These are phyloP conservation scores for Solanum commersonii DNA, from an alignment of 257 asterid species.

Conservation along the genomic window DNA sequence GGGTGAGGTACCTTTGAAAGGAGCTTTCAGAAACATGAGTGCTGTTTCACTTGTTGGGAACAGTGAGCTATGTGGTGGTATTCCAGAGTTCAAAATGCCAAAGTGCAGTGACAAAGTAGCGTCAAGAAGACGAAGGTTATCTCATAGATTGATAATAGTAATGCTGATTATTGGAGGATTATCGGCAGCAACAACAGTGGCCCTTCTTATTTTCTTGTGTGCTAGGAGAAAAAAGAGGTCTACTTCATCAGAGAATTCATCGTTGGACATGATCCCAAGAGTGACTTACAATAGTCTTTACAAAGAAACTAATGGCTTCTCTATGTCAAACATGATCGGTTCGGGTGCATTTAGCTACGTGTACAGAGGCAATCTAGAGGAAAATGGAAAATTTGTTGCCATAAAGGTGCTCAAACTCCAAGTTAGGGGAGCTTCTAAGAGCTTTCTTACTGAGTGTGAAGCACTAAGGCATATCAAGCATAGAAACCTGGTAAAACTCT, in stretches of 20 bases:
- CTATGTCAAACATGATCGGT: conserved; percentile 2
- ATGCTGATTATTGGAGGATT: not conserved
- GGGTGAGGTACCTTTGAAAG: conserved; percentile 9
- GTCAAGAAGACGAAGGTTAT: not conserved
- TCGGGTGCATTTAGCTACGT: conserved; percentile 9
- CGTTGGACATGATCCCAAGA: not conserved
- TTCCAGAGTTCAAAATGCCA: not conserved
- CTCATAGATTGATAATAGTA: not conserved
- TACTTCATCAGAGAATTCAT: not conserved
- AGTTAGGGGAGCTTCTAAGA: conserved; percentile 11
- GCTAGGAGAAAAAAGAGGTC: not conserved
- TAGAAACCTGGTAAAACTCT: conserved; percentile 12
- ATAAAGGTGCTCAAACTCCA: conserved; percentile 15
- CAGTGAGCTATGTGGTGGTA: conserved; percentile 5
- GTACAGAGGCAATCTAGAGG: conserved; percentile 10
- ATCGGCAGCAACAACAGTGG: not conserved
- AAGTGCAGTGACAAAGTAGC: not conserved
- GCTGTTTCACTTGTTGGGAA: conserved; percentile 1
- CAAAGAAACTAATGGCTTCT: conserved; percentile 11
- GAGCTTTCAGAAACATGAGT: conserved; percentile 2
- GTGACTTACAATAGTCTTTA: conserved; percentile 3
- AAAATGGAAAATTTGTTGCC: conserved; percentile 1
- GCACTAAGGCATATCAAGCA: conserved; percentile 16
- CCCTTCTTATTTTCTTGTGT: not conserved
- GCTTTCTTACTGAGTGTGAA: conserved; percentile 19